Evolutionary conservation across 768 basidiomycete species (phyloP), one percentile per base, ranked within the genome.

Genomic region (Lactarius pseudohatsudake): DNA sequence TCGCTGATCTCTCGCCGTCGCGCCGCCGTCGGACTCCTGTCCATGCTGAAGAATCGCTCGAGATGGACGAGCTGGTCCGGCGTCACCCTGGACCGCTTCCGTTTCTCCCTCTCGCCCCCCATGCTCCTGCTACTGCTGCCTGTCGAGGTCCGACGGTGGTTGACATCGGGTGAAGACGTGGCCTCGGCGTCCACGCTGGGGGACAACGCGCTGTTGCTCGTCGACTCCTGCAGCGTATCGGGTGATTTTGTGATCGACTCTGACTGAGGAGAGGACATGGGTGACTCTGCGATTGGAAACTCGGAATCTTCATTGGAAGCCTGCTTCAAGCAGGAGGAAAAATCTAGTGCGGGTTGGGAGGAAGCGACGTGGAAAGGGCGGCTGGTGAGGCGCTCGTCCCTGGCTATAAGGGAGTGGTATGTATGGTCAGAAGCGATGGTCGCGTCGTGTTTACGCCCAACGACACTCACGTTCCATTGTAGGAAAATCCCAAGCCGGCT

Each of bases 1-100:
- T 86, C 83, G 65, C 88, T 86, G 61, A 94, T 91, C 71, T 92
- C 91, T 62, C 85, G 84, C 53, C 92, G 81, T 58, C 86, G 82
- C 13, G 82, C 81, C 2, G 88, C 87, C 3, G 88, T 88, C 11
- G 92, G 92, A 73, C 86, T 89, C 53, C 86, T 81, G 74, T 92
- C 90, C 59, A 77, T 72, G 15, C 84, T 75, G 73, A 93, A 94
- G 71, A 86, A 84, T 2, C 79, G 82, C 70, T 94, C 92, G 41
- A 94, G 78, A 63, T 89, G 86, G 3, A 82, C 80, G n/a, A 93
- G 84, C 72, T 94, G 92, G 61, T 89, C 89, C 41, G 88, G 88
- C 0, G 88, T 92, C 54, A 93, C 90, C 10, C 91, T 85, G 20
- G 86, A 89, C 40, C 91, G 85, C 73, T 91, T 92, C 57, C 86